Evolutionary conservation across 805 yeast genomes (phyloP).

Genomic region (Kockiozyma suomiensis): DNA sequence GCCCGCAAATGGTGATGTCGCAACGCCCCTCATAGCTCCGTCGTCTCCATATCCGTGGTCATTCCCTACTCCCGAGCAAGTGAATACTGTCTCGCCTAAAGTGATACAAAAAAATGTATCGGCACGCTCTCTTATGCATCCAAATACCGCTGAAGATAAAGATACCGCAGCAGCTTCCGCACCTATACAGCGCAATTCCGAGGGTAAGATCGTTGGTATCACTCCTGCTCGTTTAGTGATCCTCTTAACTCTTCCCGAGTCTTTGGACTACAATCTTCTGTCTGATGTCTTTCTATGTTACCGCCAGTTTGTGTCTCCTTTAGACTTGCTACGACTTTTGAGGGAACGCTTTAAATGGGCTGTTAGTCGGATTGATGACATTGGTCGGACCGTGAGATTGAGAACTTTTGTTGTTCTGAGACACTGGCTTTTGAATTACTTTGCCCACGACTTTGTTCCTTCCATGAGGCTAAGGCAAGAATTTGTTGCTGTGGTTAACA

Average conservation of each 20-base stretch:
- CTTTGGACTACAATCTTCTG: conserved; percentile 73
- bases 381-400: conserved; percentile 69
- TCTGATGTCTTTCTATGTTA: conserved; percentile 87
- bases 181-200: conserved; percentile 12
- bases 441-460: conserved; percentile 76
- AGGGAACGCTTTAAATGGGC: conserved; percentile 75
- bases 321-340: conserved; percentile 61
- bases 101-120: not conserved
- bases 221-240: conserved; percentile 42
- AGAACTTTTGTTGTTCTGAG: conserved; percentile 85
- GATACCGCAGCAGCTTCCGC: conserved; percentile 23
- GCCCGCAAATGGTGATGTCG: not conserved
- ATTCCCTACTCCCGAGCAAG: conserved; percentile 11
- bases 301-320: conserved; percentile 66
- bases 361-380: conserved; percentile 48
- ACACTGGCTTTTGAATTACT: conserved; percentile 89
- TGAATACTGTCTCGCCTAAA: not conserved
- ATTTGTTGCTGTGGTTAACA: conserved; percentile 47
- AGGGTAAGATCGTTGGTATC: conserved; percentile 35
- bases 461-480: conserved; percentile 51
- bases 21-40: not conserved
- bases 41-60: conserved; percentile 26
- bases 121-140: not conserved
- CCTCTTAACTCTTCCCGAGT: conserved; percentile 63
- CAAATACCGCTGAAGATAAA: conserved; percentile 1